phyloP scores from a whole-genome alignment of 2,329 filamentous ascomycete genomes.

The Ustulina deusta region DNA sequence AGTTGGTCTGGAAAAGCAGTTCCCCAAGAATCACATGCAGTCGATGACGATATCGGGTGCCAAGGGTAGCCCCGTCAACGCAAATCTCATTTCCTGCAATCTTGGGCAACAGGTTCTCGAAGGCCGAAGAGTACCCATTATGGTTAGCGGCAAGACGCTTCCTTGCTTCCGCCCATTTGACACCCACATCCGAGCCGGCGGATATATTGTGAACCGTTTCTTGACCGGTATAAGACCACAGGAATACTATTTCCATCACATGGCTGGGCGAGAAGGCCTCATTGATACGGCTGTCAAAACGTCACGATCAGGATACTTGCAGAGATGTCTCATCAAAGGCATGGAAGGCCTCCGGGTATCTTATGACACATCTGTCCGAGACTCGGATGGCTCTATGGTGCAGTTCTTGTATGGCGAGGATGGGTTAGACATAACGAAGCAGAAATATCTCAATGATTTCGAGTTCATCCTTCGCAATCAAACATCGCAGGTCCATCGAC shows the following conservation, averaged over 20 bases:
- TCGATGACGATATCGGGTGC: conserved; percentile 97
- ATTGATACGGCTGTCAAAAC: conserved; percentile 99
- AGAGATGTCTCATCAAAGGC: conserved; percentile 97
- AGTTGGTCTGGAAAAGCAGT: conserved; percentile 84
- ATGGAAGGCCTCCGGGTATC: conserved; percentile 95
- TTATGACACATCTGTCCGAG: conserved; percentile 93
- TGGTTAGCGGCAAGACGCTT: conserved; percentile 97
- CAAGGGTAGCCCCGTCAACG: conserved; percentile 93
- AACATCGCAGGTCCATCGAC: conserved; percentile 79
- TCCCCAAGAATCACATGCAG: conserved; percentile 99
- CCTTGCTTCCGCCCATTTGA: conserved; percentile 96
- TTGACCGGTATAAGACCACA: conserved; percentile 97
- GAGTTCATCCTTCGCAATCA: conserved; percentile 91
- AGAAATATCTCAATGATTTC: conserved; percentile 91
- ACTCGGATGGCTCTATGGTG: conserved; percentile 91
- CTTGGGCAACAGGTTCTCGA: conserved; percentile 96
- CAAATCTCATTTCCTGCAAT: conserved; percentile 97
- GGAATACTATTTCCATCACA: conserved; percentile 99
- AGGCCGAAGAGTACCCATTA: conserved; percentile 91
- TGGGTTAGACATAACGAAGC: conserved; percentile 92
- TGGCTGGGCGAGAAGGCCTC: conserved; percentile 97
- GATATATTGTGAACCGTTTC: conserved; percentile 95
- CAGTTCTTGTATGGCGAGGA: conserved; percentile 98
- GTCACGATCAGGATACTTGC: conserved; percentile 93
- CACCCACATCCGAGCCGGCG: conserved; percentile 87